Evolutionary conservation across 805 yeast genomes (phyloP).

Genomic region (Candida coquimbonensis): DNA sequence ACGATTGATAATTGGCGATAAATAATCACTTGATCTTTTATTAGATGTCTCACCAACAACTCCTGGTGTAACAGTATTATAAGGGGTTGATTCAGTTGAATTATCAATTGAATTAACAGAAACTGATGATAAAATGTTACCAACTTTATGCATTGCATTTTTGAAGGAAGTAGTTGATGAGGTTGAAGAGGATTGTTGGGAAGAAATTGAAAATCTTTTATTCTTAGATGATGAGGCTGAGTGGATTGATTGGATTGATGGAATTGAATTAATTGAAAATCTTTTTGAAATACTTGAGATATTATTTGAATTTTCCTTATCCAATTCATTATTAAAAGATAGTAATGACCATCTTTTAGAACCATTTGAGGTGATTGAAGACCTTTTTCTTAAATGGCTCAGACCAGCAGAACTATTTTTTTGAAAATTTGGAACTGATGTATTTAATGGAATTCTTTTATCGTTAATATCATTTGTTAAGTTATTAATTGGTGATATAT

Average conservation of each 20-base stretch:
- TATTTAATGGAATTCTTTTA: constrained; percentile 16
- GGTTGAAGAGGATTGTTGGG: constrained; percentile 15
- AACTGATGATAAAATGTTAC: constrained; percentile 19
- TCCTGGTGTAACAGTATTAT: constrained; percentile 16
- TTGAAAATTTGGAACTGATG: constrained; percentile 14
- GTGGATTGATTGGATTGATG: constrained; percentile 5
- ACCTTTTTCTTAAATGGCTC: constrained; percentile 18
- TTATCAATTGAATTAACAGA: constrained; percentile 17
- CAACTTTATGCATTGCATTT: constrained; percentile 18
- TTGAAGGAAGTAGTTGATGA: constrained; percentile 16
- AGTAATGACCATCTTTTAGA: constrained; percentile 25
- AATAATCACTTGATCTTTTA: constrained; percentile 8
- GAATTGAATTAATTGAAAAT: constrained; percentile 9
- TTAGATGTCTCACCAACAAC: constrained; percentile 16
- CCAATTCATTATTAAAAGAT: constrained; percentile 20
- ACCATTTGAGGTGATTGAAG: constrained; percentile 15
- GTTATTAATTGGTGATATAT: constrained; percentile 13
- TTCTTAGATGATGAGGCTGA: constrained; percentile 9
- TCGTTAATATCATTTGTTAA: constrained; percentile 15
- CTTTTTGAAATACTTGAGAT: constrained; percentile 2
- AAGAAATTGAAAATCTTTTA: constrained; percentile 19
- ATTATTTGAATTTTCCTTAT: constrained; percentile 12
- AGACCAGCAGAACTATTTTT: constrained; percentile 19
- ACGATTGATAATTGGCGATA: constrained; percentile 7
- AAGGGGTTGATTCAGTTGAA: constrained; percentile 18